Conservation (phyloP, 148 eudicot species). For the Cornus controversa region DNA sequence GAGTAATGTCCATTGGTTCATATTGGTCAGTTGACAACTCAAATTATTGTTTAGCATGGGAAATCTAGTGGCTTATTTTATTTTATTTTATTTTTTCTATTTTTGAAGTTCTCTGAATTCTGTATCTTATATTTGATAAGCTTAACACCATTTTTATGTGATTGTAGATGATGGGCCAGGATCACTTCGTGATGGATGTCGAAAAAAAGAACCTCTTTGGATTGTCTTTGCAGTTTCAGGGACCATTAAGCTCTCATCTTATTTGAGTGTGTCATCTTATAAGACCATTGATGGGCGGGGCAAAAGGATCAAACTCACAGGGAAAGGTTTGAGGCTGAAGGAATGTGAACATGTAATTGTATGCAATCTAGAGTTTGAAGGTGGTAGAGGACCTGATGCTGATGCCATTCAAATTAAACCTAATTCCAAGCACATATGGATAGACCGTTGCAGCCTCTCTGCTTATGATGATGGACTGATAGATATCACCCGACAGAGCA, state of each 20-base stretch:
- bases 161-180: conserved; percentile 89
- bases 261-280: conserved; percentile 68
- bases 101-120: neutral
- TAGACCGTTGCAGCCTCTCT: conserved; percentile 78
- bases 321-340: conserved; percentile 80
- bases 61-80: too few relatives aligned
- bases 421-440: conserved; percentile 88
- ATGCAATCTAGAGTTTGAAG: conserved; percentile 83
- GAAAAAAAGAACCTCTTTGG: conserved; percentile 85
- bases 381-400: conserved; percentile 83
- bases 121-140: neutral
- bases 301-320: conserved; percentile 65
- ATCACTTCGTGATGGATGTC: conserved; percentile 85
- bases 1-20: too few relatives aligned
- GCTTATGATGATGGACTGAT: conserved; percentile 92
- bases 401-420: conserved; percentile 96
- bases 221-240: conserved; percentile 89
- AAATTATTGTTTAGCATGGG: neutral
- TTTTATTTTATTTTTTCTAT: neutral
- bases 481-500: conserved; percentile 81
- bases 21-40: neutral
- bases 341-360: conserved; percentile 92
- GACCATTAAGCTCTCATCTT: conserved; percentile 62
- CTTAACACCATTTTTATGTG: neutral
- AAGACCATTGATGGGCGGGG: conserved; percentile 97